Conservation (phyloP, 768 basidiomycete species). For the Kwoniella botswanensis region DNA sequence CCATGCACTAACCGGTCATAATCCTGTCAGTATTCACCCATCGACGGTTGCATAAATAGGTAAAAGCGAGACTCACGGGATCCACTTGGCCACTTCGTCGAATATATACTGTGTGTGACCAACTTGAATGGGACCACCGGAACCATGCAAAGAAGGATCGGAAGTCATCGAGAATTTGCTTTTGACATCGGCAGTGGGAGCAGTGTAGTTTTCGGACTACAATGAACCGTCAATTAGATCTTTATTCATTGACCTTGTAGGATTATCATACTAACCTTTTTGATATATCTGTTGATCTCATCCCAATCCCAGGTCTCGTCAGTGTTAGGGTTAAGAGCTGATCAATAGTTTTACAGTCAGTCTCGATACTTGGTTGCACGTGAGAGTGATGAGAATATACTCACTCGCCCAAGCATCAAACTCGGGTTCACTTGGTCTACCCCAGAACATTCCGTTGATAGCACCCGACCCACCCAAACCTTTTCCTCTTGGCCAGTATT, state of each 20-base stretch:
- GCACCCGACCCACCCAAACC: conserved; percentile 73
- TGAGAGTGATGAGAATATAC: conserved; percentile 8
- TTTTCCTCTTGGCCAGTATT: conserved; percentile 68
- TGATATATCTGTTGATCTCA: conserved; percentile 53
- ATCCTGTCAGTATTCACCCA: neutral
- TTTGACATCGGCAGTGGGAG: conserved; percentile 62
- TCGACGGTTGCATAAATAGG: conserved; percentile 52
- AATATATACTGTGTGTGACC: conserved; percentile 62
- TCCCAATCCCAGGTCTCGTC: conserved; percentile 52
- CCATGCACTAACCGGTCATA: conserved; percentile 59
- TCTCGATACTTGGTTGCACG: neutral
- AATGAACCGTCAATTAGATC: conserved; percentile 56
- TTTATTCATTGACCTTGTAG: too few species aligned
- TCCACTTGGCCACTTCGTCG: conserved; percentile 66
- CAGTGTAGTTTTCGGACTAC: conserved; percentile 66
- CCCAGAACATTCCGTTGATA: conserved; percentile 71
- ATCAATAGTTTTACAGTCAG: conserved; percentile 9
- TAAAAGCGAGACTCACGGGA: conserved; percentile 52
- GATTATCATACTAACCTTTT: conserved; percentile 44
- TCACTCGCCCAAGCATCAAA: conserved; percentile 50
- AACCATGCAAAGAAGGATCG: conserved; percentile 63
- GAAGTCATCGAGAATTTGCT: conserved; percentile 62
- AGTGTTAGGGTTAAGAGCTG: conserved; percentile 57
- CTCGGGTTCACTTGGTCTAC: conserved; percentile 36
- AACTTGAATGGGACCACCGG: conserved; percentile 64